Percentiles rank a stretch among this genome's conserved stretches.
Evolutionary conservation across 495 filamentous ascomycete species (phyloP).

Genomic region (Hypoxylon perforatum): DNA sequence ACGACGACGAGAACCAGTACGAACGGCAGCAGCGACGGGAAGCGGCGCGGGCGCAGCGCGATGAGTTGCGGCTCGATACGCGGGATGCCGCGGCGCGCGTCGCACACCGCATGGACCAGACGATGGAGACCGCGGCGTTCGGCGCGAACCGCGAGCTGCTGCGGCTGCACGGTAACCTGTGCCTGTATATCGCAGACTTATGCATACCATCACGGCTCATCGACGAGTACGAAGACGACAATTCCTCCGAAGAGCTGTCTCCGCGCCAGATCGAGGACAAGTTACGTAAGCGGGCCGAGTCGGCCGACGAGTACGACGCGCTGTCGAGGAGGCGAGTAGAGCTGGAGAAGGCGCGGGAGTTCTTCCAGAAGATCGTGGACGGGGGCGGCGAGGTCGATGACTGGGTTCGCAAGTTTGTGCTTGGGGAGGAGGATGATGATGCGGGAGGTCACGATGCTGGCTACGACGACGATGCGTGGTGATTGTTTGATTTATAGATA

Average conservation of each 20-base stretch:
- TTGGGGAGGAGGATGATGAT: conserved; percentile 40
- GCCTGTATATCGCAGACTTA: conserved; percentile 75
- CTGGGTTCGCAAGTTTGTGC: conserved; percentile 41
- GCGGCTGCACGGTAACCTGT: conserved; percentile 72
- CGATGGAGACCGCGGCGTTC: conserved; percentile 73
- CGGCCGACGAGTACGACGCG: conserved; percentile 39
- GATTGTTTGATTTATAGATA: conserved; percentile 4
- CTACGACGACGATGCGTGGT: conserved; percentile 18
- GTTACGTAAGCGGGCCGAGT: conserved; percentile 26
- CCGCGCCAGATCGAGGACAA: conserved; percentile 1
- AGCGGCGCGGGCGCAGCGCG: conserved; percentile 18
- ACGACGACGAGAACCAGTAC: no score
- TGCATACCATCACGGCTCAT: conserved; percentile 42
- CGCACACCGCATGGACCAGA: conserved; percentile 69
- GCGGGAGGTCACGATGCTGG: conserved; percentile 38
- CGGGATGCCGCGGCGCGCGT: conserved; percentile 58
- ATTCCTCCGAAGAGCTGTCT: conserved; percentile 1
- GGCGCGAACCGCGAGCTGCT: conserved; percentile 67
- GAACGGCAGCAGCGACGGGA: neutral
- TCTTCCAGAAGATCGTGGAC: conserved; percentile 46
- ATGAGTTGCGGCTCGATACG: conserved; percentile 41
- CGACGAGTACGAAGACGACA: neutral
- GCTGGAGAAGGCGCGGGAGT: conserved; percentile 39
- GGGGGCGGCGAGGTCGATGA: conserved; percentile 44
- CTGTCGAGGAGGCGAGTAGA: conserved; percentile 37